These are phyloP conservation scores for Pelargonium nanum DNA, from an alignment of 345 rosid species.

Conservation along the genomic window DNA sequence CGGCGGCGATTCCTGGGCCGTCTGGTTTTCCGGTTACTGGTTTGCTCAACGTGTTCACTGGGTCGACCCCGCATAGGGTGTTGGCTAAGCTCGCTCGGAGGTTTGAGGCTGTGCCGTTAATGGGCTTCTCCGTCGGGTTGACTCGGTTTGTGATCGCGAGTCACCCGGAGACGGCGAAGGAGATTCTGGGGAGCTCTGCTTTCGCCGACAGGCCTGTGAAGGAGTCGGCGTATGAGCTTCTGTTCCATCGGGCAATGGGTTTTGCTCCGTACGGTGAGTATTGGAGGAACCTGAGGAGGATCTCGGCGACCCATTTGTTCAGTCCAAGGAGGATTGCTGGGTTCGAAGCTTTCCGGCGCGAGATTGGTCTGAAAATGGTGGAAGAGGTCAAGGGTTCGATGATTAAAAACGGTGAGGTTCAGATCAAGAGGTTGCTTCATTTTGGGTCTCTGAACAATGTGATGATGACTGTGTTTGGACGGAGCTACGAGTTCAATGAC, in stretches of 20 bases:
- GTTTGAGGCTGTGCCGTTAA: constrained; percentile 31
- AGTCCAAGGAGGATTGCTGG: constrained; percentile 51
- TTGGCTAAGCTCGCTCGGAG: constrained; percentile 34
- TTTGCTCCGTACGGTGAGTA: constrained; percentile 77
- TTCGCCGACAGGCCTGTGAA: constrained; percentile 79
- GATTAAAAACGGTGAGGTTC: constrained; percentile 30
- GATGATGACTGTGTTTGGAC: constrained; percentile 68
- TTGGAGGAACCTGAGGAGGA: constrained; percentile 80
- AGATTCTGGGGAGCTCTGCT: constrained; percentile 61
- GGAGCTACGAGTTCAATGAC: constrained; percentile 38
- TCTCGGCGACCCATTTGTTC: constrained; percentile 67
- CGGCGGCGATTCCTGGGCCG: constrained; percentile 47
- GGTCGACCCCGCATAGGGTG: constrained; percentile 41
- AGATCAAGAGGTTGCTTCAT: constrained; percentile 43
- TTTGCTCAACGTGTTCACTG: constrained; percentile 30
- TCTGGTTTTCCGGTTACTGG: constrained; percentile 52
- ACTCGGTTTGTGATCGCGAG: constrained; percentile 62
- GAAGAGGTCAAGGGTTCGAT: constrained; percentile 19
- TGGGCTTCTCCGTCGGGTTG: constrained; percentile 80
- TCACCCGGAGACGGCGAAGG: constrained; percentile 62
- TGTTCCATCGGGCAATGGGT: constrained; percentile 81
- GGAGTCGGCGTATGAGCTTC: constrained; percentile 76
- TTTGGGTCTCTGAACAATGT: constrained; percentile 69
- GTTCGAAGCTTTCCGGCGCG: constrained; percentile 34
- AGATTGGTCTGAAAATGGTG: constrained; percentile 44